Conservation (phyloP, 148 eudicot species). For the Vaccinium macrocarpon region DNA sequence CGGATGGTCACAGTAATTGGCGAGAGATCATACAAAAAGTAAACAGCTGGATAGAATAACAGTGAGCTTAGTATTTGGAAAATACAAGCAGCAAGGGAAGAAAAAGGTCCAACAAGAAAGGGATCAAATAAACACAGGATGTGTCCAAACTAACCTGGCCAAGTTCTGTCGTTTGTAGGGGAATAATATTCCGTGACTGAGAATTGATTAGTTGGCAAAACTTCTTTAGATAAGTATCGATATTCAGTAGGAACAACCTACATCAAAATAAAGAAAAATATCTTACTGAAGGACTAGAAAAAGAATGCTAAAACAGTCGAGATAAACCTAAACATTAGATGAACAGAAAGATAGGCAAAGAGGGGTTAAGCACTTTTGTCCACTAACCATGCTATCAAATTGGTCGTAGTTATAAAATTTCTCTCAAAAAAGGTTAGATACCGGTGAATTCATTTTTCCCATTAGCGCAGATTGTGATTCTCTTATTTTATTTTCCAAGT, state of each 20-base stretch:
- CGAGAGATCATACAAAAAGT: slow-evolving; percentile 94
- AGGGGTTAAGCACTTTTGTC: neutral
- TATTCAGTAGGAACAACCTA: slow-evolving; percentile 98
- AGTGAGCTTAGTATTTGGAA: neutral
- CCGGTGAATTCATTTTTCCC: neutral
- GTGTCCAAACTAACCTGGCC: slow-evolving; percentile 76
- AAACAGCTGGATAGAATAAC: slow-evolving; percentile 65
- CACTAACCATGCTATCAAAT: neutral
- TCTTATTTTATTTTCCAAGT: neutral
- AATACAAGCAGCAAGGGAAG: slow-evolving; percentile 5
- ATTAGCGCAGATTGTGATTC: neutral
- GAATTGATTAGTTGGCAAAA: slow-evolving; percentile 90
- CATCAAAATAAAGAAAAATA: slow-evolving; percentile 24
- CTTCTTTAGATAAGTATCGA: slow-evolving; percentile 75
- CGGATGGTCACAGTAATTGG: slow-evolving; percentile 96
- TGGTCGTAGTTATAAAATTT: neutral
- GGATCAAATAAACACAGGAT: slow-evolving; percentile 7
- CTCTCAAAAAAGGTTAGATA: neutral
- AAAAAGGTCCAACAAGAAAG: neutral
- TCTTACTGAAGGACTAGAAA: slow-evolving; percentile 15
- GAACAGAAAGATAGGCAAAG: neutral
- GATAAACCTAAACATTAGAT: neutral
- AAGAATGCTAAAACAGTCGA: neutral
- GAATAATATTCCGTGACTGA: slow-evolving; percentile 96
- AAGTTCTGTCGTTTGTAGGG: slow-evolving; percentile 78